Conservation (phyloP, 179 eudicot genomes). For the Corrigiola litoralis region DNA sequence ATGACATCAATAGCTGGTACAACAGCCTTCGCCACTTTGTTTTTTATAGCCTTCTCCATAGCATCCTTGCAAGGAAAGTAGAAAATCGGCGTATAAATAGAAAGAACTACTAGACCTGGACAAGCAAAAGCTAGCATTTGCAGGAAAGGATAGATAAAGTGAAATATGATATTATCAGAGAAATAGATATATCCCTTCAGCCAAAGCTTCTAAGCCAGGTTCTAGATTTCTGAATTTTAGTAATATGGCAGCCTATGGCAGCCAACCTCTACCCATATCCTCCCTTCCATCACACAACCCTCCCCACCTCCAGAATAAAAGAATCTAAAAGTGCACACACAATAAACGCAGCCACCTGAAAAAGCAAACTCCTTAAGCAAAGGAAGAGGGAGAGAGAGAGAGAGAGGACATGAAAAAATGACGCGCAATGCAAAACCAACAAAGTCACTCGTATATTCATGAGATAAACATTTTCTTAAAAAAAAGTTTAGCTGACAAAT, state of each 20-base stretch:
- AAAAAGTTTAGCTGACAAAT: too few relatives aligned
- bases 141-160: not conserved
- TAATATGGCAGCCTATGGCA: too few relatives aligned
- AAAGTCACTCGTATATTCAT: not conserved
- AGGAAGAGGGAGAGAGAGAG: too few relatives aligned
- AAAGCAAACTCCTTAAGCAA: not conserved
- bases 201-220: not conserved
- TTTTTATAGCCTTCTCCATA: slow-evolving; percentile 97
- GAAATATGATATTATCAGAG: not conserved
- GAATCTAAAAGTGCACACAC: not conserved
- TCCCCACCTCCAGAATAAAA: not conserved
- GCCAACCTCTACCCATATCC: not conserved
- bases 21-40: slow-evolving; percentile 96
- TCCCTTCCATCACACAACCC: too few relatives aligned
- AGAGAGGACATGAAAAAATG: not conserved
- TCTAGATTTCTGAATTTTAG: not conserved
- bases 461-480: too few relatives aligned
- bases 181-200: not conserved
- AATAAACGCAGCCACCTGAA: not conserved
- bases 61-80: slow-evolving; percentile 61
- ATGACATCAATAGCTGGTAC: slow-evolving; percentile 99
- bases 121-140: not conserved
- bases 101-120: not conserved
- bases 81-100: not conserved
- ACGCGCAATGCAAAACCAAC: not conserved